Conservation (phyloP, 1,284 basidiomycete genomes). For the Cryptococcus maquisensis region DNA sequence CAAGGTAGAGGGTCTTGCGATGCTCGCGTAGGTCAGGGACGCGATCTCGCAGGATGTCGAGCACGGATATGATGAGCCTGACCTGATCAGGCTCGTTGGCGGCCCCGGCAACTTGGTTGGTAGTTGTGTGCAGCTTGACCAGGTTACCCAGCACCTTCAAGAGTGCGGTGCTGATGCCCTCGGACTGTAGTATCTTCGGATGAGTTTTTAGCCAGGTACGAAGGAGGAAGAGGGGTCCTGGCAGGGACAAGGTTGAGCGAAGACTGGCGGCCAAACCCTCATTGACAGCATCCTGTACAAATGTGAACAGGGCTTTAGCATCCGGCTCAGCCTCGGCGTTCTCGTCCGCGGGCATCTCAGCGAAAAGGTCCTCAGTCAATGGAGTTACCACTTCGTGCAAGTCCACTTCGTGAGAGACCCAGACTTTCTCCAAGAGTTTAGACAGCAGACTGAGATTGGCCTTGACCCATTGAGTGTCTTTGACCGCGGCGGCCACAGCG, state of each 20-base stretch:
- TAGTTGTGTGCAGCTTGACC: conserved; percentile 79
- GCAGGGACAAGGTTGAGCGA: conserved; percentile 52
- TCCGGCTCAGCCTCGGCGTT: conserved; percentile 62
- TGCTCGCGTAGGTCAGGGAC: conserved; percentile 56
- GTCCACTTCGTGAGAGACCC: conserved; percentile 67
- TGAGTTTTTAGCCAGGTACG: conserved; percentile 80
- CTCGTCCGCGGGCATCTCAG: conserved; percentile 78
- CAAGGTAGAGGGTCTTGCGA: conserved; percentile 63
- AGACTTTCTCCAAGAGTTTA: conserved; percentile 83
- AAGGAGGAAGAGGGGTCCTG: conserved; percentile 79
- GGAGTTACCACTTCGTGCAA: conserved; percentile 77
- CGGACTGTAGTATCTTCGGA: conserved; percentile 68
- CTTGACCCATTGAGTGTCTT: conserved; percentile 77
- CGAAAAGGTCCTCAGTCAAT: conserved; percentile 79
- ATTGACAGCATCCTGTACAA: conserved; percentile 69
- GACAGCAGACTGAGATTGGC: conserved; percentile 75
- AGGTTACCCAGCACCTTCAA: conserved; percentile 83
- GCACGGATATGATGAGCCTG: conserved; percentile 53
- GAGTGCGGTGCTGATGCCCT: conserved; percentile 69
- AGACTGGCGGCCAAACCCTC: conserved; percentile 57
- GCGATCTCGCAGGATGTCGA: conserved; percentile 54
- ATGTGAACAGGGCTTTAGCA: conserved; percentile 71
- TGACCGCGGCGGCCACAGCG: conserved; percentile 70
- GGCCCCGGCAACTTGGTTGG: conserved; percentile 37
- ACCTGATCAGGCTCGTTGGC: conserved; percentile 42